Conservation (phyloP, 768 basidiomycete genomes). For the Mycena epipterygia region DNA sequence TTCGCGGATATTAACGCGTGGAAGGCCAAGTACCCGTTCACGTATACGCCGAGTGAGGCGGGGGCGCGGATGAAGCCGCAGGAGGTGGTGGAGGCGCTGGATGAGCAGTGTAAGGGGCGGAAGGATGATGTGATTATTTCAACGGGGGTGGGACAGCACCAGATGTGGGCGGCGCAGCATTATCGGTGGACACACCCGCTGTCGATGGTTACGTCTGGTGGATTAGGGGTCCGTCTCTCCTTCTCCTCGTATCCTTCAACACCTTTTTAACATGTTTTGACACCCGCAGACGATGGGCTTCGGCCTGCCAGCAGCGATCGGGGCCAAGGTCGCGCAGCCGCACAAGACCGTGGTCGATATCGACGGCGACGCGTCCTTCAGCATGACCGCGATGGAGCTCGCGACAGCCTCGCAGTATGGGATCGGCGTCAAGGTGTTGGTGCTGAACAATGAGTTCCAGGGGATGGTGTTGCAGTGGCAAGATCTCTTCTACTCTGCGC, state of each 20-base stretch:
- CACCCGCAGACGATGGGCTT: constrained; percentile 93
- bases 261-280: constrained; percentile 6
- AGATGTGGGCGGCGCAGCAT: constrained; percentile 99
- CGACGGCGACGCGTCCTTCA: constrained; percentile 98
- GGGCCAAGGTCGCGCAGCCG: constrained; percentile 96
- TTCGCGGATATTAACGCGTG: constrained; percentile 84
- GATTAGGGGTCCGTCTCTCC: constrained; percentile 86
- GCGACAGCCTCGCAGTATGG: constrained; percentile 91
- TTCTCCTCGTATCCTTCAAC: constrained; percentile 19
- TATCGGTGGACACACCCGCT: constrained; percentile 92
- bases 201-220: constrained; percentile 93
- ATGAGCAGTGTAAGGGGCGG: constrained; percentile 79
- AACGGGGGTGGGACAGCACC: constrained; percentile 99
- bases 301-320: constrained; percentile 94
- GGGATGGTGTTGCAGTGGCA: constrained; percentile 99
- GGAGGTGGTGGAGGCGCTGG: constrained; percentile 94
- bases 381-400: constrained; percentile 99
- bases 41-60: constrained; percentile 74
- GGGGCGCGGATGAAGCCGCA: constrained; percentile 93
- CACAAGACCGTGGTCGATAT: constrained; percentile 95
- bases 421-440: constrained; percentile 95
- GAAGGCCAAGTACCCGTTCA: constrained; percentile 94
- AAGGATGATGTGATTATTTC: constrained; percentile 91
- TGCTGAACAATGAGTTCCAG: constrained; percentile 97
- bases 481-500: constrained; percentile 96